A percentile compares a stretch with the other conserved stretches of the same genome.
Conservation (phyloP, 2,329 filamentous ascomycete genomes). For the Colletotrichum shisoi region DNA sequence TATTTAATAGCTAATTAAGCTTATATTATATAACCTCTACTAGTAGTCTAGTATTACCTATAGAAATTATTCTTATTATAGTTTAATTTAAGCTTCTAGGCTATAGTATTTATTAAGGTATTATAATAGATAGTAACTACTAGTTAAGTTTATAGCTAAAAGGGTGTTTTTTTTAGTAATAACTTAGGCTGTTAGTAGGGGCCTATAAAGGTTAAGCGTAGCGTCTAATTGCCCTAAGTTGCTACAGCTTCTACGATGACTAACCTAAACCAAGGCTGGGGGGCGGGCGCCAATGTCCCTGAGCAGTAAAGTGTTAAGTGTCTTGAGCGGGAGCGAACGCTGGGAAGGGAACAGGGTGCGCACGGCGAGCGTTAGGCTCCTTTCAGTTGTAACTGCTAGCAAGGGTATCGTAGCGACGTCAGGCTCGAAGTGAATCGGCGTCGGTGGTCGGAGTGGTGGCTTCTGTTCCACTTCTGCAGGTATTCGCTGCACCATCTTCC, state of each 20-base stretch:
- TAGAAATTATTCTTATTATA: too few relatives aligned
- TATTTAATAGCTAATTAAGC: too few relatives aligned
- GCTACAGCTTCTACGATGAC: constrained; percentile 11
- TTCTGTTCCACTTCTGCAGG: constrained; percentile 35
- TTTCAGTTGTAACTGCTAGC: constrained; percentile 37
- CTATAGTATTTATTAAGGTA: too few relatives aligned
- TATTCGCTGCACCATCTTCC: constrained; percentile 36
- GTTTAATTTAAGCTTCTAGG: too few relatives aligned
- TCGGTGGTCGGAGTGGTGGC: constrained; percentile 11
- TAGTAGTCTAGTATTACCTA: too few relatives aligned
- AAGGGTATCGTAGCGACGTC: constrained; percentile 32
- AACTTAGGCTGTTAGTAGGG: too few relatives aligned
- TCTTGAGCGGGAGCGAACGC: constrained; percentile 35
- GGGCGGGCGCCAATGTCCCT: constrained; percentile 25
- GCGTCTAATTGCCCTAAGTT: constrained; percentile 8
- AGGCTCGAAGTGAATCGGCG: constrained; percentile 13
- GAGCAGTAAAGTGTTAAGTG: constrained; percentile 37
- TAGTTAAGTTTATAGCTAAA: too few relatives aligned
- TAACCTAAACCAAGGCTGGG: constrained; percentile 20
- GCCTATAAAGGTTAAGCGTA: too few relatives aligned
- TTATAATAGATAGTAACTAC: too few relatives aligned
- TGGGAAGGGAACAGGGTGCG: constrained; percentile 30
- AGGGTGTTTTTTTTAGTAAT: too few relatives aligned
- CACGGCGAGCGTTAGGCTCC: constrained; percentile 31
- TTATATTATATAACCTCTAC: too few relatives aligned